Evolutionary conservation across 2,329 filamentous ascomycete species (phyloP), one percentile per base, ranked within the genome.

Genomic region (Colletotrichum phormii): DNA sequence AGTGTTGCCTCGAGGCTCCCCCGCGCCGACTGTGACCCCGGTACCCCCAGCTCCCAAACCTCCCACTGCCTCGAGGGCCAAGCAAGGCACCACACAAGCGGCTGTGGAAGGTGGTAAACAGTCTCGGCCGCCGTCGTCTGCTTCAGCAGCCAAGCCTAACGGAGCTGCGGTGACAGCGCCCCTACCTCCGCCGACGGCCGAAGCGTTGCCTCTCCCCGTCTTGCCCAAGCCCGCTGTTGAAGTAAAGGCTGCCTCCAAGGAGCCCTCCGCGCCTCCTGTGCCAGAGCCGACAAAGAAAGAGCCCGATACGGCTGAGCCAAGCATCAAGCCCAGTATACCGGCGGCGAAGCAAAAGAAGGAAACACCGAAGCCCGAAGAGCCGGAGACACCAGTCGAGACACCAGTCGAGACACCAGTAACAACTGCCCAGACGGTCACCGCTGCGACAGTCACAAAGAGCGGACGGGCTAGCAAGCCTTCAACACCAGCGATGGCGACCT

Each of bases 51-150:
- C 67, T 31, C 60, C 58, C 7, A 75, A 74, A 24, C 33, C 65
- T 22, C 64, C 94, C 13, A 87, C 89, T 63, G 91, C 92, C 5
- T 91, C 93, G 6, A 90, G 94, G 76, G 90, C 91, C 49, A 91
- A 95, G 78, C 94, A 95, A 79, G 95, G 93, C 78, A 94, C 93
- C 18, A 88, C 90, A 67, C 89, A 90, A 71, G 88, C 89, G n/a
- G 84, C 82, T 64, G 84, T 84, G 42, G 91, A 94, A 72, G 87
- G 86, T 74, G 79, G 82, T 67, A 86, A 87, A 67, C 71, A 73
- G n/a, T 82, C 86, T 73, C 86, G 89, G 46, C 89, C 91, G 2
- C 82, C 88, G 5, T 90, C 92, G 1, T 89, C 90, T 2, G 85
- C 89, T 12, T 89, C 91, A 3, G 37, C 37, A 55, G 91, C 86